phyloP scores from a whole-genome alignment of 345 rosid species.

The Noccaea bulbosa region DNA sequence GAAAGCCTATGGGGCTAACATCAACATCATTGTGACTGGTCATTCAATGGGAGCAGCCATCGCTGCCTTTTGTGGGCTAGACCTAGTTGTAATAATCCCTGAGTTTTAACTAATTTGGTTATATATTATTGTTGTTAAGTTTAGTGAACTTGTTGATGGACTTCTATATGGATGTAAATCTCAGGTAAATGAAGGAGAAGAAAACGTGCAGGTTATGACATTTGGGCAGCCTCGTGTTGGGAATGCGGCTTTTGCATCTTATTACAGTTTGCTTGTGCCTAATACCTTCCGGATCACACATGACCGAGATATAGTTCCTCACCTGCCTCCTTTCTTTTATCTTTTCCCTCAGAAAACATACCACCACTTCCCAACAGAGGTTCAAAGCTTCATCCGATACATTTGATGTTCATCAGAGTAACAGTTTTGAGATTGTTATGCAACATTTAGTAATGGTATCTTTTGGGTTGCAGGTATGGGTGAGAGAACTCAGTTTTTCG shows the following conservation, averaged over 20 bases:
- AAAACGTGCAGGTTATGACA: slow-evolving; percentile 73
- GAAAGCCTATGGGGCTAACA: slow-evolving; percentile 60
- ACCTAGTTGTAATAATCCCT: slow-evolving; percentile 61
- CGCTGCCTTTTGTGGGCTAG: slow-evolving; percentile 91
- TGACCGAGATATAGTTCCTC: slow-evolving; percentile 90
- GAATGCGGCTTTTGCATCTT: slow-evolving; percentile 82
- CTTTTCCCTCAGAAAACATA: slow-evolving; percentile 84
- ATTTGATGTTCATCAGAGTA: slow-evolving; percentile 17
- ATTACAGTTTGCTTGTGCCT: slow-evolving; percentile 68
- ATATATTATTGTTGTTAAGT: slow-evolving; percentile 5
- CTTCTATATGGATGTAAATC: slow-evolving; percentile 31
- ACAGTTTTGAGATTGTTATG: not conserved
- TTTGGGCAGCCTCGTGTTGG: slow-evolving; percentile 99
- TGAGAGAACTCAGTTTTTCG: slow-evolving; percentile 26
- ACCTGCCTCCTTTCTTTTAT: slow-evolving; percentile 81
- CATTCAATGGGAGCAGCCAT: slow-evolving; percentile 99
- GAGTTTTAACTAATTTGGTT: not conserved
- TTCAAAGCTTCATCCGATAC: slow-evolving; percentile 36
- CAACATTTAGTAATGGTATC: slow-evolving; percentile 17
- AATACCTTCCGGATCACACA: slow-evolving; percentile 75
- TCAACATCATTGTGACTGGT: slow-evolving; percentile 78
- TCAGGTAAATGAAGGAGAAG: slow-evolving; percentile 72
- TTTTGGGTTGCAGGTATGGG: slow-evolving; percentile 40
- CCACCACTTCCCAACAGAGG: slow-evolving; percentile 98
- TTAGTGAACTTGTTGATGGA: slow-evolving; percentile 14